These are phyloP conservation scores for Amphibolis antarctica DNA, from an alignment of 106 monocot species.

Conservation along the genomic window DNA sequence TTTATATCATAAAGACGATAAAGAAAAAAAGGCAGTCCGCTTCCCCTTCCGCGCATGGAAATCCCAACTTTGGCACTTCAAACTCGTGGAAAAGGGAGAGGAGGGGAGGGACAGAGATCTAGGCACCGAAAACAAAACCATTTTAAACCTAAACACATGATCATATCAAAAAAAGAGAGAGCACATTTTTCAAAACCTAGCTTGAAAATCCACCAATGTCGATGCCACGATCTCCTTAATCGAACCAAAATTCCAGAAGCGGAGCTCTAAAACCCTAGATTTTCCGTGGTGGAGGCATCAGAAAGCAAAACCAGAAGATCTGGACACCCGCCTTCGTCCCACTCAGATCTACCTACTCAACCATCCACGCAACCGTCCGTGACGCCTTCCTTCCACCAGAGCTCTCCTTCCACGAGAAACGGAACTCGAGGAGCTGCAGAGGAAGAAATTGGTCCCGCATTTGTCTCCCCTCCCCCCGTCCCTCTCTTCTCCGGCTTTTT, in stretches of 20 bases:
- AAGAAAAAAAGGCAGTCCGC: not conserved
- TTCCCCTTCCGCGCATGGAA: not conserved
- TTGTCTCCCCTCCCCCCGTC: not conserved
- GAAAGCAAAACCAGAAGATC: not conserved
- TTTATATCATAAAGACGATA: not conserved
- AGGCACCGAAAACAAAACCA: not conserved
- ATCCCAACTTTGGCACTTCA: not conserved
- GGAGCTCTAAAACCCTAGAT: too few species aligned
- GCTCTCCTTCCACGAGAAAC: not conserved
- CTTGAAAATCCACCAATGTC: too few species aligned
- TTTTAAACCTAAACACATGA: not conserved
- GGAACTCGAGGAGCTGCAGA: not conserved
- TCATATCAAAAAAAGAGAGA: too few species aligned
- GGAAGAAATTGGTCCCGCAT: not conserved
- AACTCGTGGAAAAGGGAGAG: too few species aligned
- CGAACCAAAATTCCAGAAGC: too few species aligned
- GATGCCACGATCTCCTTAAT: too few species aligned
- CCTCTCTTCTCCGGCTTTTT: too few species aligned
- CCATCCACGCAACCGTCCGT: not conserved
- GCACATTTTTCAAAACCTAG: too few species aligned
- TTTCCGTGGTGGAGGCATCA: not conserved
- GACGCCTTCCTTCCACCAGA: too few species aligned
- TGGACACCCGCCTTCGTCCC: not conserved
- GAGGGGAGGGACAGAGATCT: constrained; percentile 1
- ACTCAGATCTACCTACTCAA: not conserved